These are phyloP conservation scores for Rhipidocladum racemiflorum DNA, from an alignment of 176 grass and related monocot species.

Conservation along the genomic window DNA sequence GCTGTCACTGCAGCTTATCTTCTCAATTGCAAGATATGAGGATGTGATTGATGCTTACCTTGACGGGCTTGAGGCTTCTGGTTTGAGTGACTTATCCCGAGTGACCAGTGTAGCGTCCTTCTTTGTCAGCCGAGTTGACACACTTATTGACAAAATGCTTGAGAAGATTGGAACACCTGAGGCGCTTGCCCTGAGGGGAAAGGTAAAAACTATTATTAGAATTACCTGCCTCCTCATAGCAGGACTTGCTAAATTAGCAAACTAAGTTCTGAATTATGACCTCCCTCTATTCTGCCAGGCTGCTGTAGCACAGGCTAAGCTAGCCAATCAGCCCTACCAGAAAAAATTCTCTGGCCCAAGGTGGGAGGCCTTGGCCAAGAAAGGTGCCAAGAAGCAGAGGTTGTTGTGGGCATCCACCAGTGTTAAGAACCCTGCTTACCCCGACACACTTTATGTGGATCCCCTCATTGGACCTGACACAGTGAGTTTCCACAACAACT, in stretches of 20 bases:
- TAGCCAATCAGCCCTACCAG: slow-evolving; percentile 91
- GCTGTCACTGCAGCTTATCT: slow-evolving; percentile 74
- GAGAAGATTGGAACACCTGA: slow-evolving; percentile 97
- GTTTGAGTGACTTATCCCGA: slow-evolving; percentile 82
- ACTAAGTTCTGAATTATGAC: not conserved
- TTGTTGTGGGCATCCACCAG: slow-evolving; percentile 95
- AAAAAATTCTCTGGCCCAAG: slow-evolving; percentile 98
- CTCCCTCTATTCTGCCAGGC: slow-evolving; percentile 46
- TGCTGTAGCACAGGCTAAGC: slow-evolving; percentile 88
- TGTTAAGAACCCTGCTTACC: slow-evolving; percentile 94
- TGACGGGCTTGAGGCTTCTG: slow-evolving; percentile 87
- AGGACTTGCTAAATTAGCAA: not conserved
- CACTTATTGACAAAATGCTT: slow-evolving; percentile 87
- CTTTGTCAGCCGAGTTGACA: slow-evolving; percentile 95
- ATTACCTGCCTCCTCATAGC: not conserved
- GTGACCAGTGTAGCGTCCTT: slow-evolving; percentile 96
- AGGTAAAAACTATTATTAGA: slow-evolving; percentile 45
- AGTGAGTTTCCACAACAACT: slow-evolving; percentile 39
- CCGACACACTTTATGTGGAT: slow-evolving; percentile 93
- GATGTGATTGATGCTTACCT: slow-evolving; percentile 98
- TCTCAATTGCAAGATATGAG: slow-evolving; percentile 92
- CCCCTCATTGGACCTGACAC: slow-evolving; percentile 98
- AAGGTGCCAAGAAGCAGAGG: slow-evolving; percentile 98
- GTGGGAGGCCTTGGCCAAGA: slow-evolving; percentile 98
- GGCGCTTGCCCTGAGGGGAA: slow-evolving; percentile 81